These are phyloP conservation scores for Solanum appendiculatum DNA, from an alignment of 257 asterid genomes.

Conservation along the genomic window DNA sequence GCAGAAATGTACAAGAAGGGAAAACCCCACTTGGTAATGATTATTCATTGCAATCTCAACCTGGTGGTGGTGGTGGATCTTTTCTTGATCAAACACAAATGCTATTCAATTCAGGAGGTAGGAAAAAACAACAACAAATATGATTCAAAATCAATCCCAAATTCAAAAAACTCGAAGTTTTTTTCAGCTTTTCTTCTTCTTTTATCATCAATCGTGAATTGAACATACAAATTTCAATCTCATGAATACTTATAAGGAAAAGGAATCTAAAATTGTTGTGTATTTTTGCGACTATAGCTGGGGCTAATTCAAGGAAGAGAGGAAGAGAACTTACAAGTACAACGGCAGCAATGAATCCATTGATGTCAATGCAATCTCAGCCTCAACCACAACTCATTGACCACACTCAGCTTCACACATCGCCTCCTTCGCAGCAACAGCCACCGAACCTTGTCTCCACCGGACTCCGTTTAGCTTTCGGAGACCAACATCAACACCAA, in stretches of 20 bases:
- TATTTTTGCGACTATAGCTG: not conserved
- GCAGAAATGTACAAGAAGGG: conserved; percentile 26
- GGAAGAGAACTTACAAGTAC: conserved; percentile 15
- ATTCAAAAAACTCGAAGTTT: not conserved
- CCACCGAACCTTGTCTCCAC: conserved; percentile 26
- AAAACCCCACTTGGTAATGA: conserved; percentile 12
- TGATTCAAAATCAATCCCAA: not conserved
- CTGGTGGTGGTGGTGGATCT: not conserved
- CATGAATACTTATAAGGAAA: not conserved
- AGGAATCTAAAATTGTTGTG: not conserved
- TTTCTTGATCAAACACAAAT: conserved; percentile 25
- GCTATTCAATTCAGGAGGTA: conserved; percentile 29
- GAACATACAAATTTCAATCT: not conserved
- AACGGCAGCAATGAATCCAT: conserved; percentile 1
- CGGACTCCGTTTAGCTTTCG: conserved; percentile 34
- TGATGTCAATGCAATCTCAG: conserved; percentile 14
- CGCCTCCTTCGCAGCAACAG: not conserved
- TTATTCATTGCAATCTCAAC: conserved; percentile 15
- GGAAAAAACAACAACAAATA: not conserved
- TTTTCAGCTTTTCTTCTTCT: not conserved
- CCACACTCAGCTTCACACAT: conserved; percentile 19
- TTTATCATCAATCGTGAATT: not conserved
- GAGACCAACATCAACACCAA: conserved; percentile 9
- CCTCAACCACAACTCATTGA: conserved; percentile 15
- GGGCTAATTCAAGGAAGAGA: conserved; percentile 19